Evolutionary conservation across 2,329 filamentous ascomycete species (phyloP), one percentile per base, ranked within the genome.

Genomic region (Rutstroemia sp.): DNA sequence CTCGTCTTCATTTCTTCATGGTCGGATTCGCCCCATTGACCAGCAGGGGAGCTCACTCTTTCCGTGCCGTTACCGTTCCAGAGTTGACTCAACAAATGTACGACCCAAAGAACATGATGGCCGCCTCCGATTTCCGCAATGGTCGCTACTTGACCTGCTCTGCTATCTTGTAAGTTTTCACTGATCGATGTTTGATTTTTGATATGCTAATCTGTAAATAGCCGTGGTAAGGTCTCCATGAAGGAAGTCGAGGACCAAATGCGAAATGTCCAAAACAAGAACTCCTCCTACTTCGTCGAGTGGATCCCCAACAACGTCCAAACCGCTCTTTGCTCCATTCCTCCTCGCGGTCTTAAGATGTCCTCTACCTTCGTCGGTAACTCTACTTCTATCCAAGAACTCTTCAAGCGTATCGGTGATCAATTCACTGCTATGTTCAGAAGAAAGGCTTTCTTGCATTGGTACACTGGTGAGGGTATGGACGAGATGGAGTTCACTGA

Each of bases 51-150:
- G 88, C 92, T 66, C 77, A 95, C 83, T 90, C 89, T 68, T 99
- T 97, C 92, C 94, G 94, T 73, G 92, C 94, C 66, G 88, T 97
- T 76, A 92, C 87, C 71, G 94, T 99, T 61, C 92, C 94, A 58
- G 94, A 99, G 83, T 84, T 99, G 75, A 97, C 94, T 71, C 94
- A 99, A 82, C 94, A 99, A 78, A 97, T 99, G 91, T 99, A 95
- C 82, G 94, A 99, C 82, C 92, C 94, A 72, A 99, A 97, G 91
- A 99, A 99, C 87, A 99, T 99, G 92, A 99, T 99, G 94, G 94
- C 94, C 78, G 94, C 94, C 65, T 95, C 92, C 63, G 94, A 99
- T 81, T 99, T 99, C 91, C 90, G 94, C 71, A 99, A 97, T 77
- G 94, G 94, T 76, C 94, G 94, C 72, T 99, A 99, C 83, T 86